Conservation (phyloP, 306 rosid species). For the Sindora glabra region DNA sequence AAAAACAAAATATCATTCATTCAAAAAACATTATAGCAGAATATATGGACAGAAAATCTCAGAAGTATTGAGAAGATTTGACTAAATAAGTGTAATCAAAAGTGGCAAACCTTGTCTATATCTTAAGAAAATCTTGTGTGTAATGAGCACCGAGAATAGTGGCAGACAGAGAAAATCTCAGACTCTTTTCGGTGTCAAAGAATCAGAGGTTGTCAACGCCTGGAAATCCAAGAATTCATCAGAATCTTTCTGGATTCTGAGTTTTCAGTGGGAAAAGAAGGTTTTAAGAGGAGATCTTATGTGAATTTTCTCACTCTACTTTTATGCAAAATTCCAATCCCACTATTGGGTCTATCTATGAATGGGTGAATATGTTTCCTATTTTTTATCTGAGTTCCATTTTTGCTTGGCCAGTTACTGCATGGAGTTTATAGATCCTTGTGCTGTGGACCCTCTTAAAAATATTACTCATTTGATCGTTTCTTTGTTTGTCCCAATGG, state of each 20-base stretch:
- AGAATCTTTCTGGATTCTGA: not conserved
- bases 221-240: slow-evolving; percentile 20
- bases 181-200: not conserved
- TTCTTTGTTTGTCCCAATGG: no score
- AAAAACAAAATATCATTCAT: no score
- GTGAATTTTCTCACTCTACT: not conserved
- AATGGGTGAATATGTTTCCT: slow-evolving; percentile 19
- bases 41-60: slow-evolving; percentile 15
- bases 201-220: not conserved
- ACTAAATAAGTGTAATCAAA: not conserved
- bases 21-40: slow-evolving; percentile 6
- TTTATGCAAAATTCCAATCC: no score
- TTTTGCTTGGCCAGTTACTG: not conserved
- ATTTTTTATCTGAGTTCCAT: slow-evolving; percentile 1
- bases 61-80: not conserved
- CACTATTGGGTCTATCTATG: not conserved
- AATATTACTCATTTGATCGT: no score
- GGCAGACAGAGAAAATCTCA: slow-evolving; percentile 10
- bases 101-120: not conserved
- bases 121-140: not conserved
- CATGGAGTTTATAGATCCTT: not conserved
- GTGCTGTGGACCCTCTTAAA: not conserved
- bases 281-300: not conserved
- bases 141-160: no score
- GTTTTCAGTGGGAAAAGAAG: not conserved